Evolutionary conservation across 345 rosid species (phyloP), one percentile per base, ranked within the genome.

Genomic region (Iberis pinnata): DNA sequence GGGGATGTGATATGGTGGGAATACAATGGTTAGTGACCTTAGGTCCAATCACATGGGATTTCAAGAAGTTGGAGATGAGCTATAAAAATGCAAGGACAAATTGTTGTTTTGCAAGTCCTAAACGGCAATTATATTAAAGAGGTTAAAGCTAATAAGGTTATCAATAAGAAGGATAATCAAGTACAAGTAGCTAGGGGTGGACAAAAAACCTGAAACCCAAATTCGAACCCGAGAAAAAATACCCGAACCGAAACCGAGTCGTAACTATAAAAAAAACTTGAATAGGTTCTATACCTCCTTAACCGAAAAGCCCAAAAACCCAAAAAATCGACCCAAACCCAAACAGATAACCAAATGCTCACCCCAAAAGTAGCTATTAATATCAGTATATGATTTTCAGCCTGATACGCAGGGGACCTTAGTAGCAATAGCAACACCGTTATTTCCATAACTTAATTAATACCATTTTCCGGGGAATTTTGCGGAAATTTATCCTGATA

Each of bases 111-210:
- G 2, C 9, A 14, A 13, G 42, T 3, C 2, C 0, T 6, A 10
- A 3, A 9, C 1, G 0, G 4, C n/a, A n/a, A n/a, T n/a, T n/a
- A n/a, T n/a, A n/a, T 38, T 0, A 38, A 8, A 2, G 10, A 8
- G 0, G 3, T 4, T 1, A 7, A 14, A 2, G 1, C 14, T 3
- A 15, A 15, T 7, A 38, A 38, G 14, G n/a, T n/a, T n/a, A n/a
- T n/a, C n/a, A n/a, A n/a, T n/a, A n/a, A 0, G 5, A 0, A 0
- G 3, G 8, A 10, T 13, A 2, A 38, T 0, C 1, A 13, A 1
- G 2, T 38, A 1, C 18, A 7, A 14, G 0, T 38, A 1, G 13
- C 42, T 0, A 15, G 13, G 42, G 13, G 7, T n/a, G n/a, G n/a
- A n/a, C n/a, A n/a, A n/a, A n/a, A n/a, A n/a, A n/a, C n/a, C n/a